phyloP scores from a whole-genome alignment of 306 rosid species.

The Castanea crenata region DNA sequence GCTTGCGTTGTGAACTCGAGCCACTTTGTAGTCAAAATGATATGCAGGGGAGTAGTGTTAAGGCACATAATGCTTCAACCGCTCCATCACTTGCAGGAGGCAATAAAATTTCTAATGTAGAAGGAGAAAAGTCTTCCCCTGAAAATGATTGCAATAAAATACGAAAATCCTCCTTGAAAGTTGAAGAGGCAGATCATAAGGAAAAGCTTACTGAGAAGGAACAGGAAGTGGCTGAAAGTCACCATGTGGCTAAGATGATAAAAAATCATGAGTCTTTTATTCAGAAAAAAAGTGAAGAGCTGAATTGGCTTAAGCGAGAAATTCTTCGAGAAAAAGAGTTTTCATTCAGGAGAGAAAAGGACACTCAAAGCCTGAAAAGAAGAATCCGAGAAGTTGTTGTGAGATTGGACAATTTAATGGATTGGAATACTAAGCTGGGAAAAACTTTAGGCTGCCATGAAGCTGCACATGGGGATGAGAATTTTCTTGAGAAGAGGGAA shows the following conservation, averaged over 20 bases:
- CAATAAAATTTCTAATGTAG: background rate
- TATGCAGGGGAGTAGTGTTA: constrained; percentile 15
- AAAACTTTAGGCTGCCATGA: constrained; percentile 12
- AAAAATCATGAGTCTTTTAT: constrained; percentile 65
- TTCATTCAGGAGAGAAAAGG: constrained; percentile 38
- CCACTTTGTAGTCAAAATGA: constrained; percentile 30
- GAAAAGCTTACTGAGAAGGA: constrained; percentile 26
- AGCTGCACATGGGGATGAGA: constrained; percentile 12
- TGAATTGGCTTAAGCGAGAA: constrained; percentile 37
- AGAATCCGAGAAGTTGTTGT: constrained; percentile 35
- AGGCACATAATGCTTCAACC: constrained; percentile 27
- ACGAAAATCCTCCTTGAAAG: constrained; percentile 5
- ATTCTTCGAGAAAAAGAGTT: constrained; percentile 32
- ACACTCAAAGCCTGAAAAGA: constrained; percentile 27
- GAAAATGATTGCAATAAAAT: constrained; percentile 21
- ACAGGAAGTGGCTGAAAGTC: constrained; percentile 31
- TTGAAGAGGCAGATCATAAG: constrained; percentile 16
- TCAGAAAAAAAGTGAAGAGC: constrained; percentile 56
- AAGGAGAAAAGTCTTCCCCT: constrained; percentile 15
- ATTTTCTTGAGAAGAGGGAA: constrained; percentile 7
- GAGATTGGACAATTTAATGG: constrained; percentile 42
- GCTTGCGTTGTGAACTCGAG: constrained; percentile 43
- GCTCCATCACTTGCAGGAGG: constrained; percentile 10
- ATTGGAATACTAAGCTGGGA: constrained; percentile 34
- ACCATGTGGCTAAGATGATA: constrained; percentile 61